These are phyloP conservation scores for Pseudocercospora macadamiae DNA, from an alignment of 2,329 filamentous ascomycete species.

Conservation along the genomic window DNA sequence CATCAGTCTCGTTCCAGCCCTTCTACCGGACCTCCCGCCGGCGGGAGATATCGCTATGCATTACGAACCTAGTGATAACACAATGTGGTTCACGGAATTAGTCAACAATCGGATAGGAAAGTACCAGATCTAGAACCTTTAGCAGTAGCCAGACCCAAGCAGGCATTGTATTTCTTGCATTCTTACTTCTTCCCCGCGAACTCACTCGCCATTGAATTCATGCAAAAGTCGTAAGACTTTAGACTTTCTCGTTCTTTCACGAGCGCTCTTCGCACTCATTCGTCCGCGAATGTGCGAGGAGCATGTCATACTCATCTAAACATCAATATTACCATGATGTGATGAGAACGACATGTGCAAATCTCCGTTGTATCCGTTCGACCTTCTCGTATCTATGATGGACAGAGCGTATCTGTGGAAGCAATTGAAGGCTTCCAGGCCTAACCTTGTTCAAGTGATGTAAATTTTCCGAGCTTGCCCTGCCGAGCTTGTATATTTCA, in stretches of 20 bases:
- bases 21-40: constrained; percentile 24
- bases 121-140: constrained; percentile 24
- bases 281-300: no score
- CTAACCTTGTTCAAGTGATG: no score
- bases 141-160: no score
- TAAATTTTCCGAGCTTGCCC: no score
- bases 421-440: no score
- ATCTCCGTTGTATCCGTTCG: not conserved
- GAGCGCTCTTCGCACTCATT: no score
- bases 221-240: no score
- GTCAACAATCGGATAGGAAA: constrained; percentile 25
- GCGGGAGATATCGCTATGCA: constrained; percentile 27
- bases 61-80: constrained; percentile 21
- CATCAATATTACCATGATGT: not conserved
- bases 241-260: no score
- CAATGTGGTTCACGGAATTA: constrained; percentile 27
- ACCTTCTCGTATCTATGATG: not conserved
- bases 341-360: not conserved
- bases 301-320: not conserved
- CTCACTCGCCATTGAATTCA: not conserved
- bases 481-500: no score
- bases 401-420: no score
- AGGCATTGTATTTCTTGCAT: no score
- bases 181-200: not conserved
- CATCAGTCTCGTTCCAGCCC: constrained; percentile 12